phyloP scores from a whole-genome alignment of 192 early-diverging fungal species.

The Linderina pennispora region DNA sequence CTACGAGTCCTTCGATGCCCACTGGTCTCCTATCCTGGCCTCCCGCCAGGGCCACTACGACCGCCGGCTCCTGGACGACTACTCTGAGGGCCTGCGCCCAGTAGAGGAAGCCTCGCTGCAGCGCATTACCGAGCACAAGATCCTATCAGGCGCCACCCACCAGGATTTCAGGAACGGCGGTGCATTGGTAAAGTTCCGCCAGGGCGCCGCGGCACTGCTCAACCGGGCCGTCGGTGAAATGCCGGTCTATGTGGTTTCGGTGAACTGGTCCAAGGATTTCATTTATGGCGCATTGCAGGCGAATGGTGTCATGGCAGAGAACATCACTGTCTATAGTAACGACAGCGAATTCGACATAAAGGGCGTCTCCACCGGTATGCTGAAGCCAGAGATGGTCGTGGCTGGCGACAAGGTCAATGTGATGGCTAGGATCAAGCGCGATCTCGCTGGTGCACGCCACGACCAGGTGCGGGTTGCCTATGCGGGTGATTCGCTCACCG shows the following conservation, averaged over 20 bases:
- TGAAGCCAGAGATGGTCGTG: constrained; percentile 15
- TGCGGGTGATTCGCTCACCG: constrained; percentile 42
- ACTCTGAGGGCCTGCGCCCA: constrained; percentile 22
- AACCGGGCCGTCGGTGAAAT: constrained; percentile 8
- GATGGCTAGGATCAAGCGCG: constrained; percentile 1
- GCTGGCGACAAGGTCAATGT: constrained; percentile 27
- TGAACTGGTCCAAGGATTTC: constrained; percentile 44
- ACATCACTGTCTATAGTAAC: constrained; percentile 14
- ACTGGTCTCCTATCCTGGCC: constrained; percentile 4
- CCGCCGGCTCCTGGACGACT: constrained; percentile 3
- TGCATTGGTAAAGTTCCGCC: constrained; percentile 4
- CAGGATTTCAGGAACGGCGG: constrained; percentile 16
- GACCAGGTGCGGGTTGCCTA: constrained; percentile 13
- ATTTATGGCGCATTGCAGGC: constrained; percentile 31
- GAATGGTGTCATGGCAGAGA: constrained; percentile 8
- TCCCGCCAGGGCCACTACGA: background rate
- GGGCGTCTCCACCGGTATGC: constrained; percentile 10
- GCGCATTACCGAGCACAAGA: constrained; percentile 5
- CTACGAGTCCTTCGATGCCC: constrained; percentile 1
- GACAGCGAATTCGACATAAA: constrained; percentile 9
- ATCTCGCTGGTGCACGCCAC: background rate
- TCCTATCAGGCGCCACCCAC: constrained; percentile 17
- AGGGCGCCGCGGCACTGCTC: constrained; percentile 14
- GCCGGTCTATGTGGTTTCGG: constrained; percentile 26
- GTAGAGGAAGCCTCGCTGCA: constrained; percentile 24